Evolutionary conservation across 352 stramenopile species (phyloP).

Genomic region (Phytopythium montanum): DNA sequence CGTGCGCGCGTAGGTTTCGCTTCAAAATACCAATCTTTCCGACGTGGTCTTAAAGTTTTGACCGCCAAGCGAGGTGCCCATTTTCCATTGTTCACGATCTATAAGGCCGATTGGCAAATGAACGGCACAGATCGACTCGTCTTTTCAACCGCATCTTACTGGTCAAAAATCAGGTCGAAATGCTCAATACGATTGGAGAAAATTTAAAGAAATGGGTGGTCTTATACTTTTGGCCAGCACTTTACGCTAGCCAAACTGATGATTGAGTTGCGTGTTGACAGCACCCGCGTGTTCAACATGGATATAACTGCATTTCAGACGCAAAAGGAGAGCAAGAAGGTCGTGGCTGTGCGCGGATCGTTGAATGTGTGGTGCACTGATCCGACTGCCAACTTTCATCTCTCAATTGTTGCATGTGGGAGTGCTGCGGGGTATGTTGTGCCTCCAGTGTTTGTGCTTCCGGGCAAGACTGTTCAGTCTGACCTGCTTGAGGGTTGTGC

Average conservation of each 20-base stretch:
- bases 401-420: slow-evolving; percentile 20
- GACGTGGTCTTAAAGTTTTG: too few relatives aligned
- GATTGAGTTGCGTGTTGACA: slow-evolving; percentile 8
- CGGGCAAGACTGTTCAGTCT: slow-evolving; percentile 8
- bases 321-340: slow-evolving; percentile 4
- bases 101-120: too few relatives aligned
- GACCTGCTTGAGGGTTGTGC: not conserved
- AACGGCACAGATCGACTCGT: too few relatives aligned
- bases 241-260: slow-evolving; percentile 10
- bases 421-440: slow-evolving; percentile 14
- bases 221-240: too few relatives aligned
- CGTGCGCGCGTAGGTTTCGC: too few relatives aligned
- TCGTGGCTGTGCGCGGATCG: slow-evolving; percentile 19
- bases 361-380: slow-evolving; percentile 18
- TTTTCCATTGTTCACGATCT: too few relatives aligned
- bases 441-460: slow-evolving; percentile 16
- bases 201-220: too few relatives aligned
- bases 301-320: slow-evolving; percentile 22
- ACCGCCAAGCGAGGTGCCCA: too few relatives aligned
- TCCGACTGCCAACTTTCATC: slow-evolving; percentile 17
- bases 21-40: too few relatives aligned
- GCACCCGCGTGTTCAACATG: slow-evolving; percentile 19
- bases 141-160: too few relatives aligned
- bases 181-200: too few relatives aligned
- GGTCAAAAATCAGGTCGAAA: too few relatives aligned